Base-by-base conservation (phyloP, 1,284 basidiomycete species). In the Ustilago cynodontis region DNA sequence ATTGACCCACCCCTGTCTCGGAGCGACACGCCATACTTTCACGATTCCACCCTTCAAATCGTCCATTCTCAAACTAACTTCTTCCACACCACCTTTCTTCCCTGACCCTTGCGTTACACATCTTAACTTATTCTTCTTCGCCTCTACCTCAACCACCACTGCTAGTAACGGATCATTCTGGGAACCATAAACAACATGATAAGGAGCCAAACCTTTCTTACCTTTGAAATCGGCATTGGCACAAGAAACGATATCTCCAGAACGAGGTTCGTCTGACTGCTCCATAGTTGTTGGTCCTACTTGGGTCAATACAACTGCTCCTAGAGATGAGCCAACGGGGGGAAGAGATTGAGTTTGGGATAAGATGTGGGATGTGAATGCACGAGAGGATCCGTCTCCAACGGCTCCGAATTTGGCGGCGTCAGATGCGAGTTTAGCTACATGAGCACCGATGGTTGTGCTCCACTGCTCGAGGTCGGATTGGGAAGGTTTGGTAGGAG, bases 41-140 rank as follows among this genome's bases (percentile, higher is more conserved):
- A 94, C 89, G 51, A 88, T 87, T 13, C 94, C 94, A 78, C 90
- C 92, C 88, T 94, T 95, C 78, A 96, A 85, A 88, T 96, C 94
- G 58, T 96, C 94, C 81, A 95, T 87, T 59, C 93, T 89, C 87
- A 95, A 94, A 77, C 92, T 94, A 28, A 90, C 91, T 59, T 89
- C 90, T 82, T 95, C 94, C 64, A 90, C 91, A 0, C 37, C 90
- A 91, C 85, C 49, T 47, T 71, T 68, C 51, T 79, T 53, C 39
- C 59, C 31, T 62, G 92, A 92, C 64, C 92, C 93, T 85, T 95
- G 93, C 4, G 81, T 16, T 33, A 82, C 50, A 59, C 65, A 70
- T 7, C 75, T 18, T 8, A 82, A 37, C 55, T 82, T 82, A 41
- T 75, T 78, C 67, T 82, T 82, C 57, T 79, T 79, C 9, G n/a